Evolutionary conservation across 352 stramenopile species (phyloP), one percentile per base, ranked within the genome.

Genomic region (Globisporangium nagaii): DNA sequence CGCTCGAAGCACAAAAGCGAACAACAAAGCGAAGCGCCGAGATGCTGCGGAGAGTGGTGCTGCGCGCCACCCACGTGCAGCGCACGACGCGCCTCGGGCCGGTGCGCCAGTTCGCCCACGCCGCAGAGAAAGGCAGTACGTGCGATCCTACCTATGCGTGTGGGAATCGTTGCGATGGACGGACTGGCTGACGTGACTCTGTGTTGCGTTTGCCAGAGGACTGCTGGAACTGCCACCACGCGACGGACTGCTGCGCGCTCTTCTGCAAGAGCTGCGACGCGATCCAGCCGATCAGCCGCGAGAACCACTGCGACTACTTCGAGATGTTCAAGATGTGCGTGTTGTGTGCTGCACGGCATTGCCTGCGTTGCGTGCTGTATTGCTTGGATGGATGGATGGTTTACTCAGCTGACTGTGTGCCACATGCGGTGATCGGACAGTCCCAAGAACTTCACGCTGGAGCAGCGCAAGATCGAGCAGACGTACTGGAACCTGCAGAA

Each of bases 401-500:
- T n/a, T n/a, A n/a, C n/a, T n/a, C n/a, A n/a, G 30, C n/a, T 32
- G 10, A 39, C 34, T 46, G 40, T 25, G 28, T 24, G 22, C 9
- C 19, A 17, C 42, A 17, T 49, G 28, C 11, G n/a, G 9, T 35
- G 34, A 6, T 10, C 28, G 2, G 3, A 22, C 17, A 91, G 80
- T 8, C 83, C 83, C 25, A 90, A 90, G 58, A 74, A 85, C 50
- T 93, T 93, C 62, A 80, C 81, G 22, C 50, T 93, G 27, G 76
- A 91, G 58, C 74, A 84, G 61, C 80, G 78, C 60, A 86, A 70
- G 47, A 90, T 94, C 47, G 84, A 94, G 60, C 74, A 90, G 50
- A 89, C 81, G 43, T 94, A 94, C 65, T 94, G 84, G 84, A 88
- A 87, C 49, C 55, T 94, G 43, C 84, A 92, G 52, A 94, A 94